Evolutionary conservation across 208 protist genomes (phyloP).

Genomic region (Leishmania turanica): DNA sequence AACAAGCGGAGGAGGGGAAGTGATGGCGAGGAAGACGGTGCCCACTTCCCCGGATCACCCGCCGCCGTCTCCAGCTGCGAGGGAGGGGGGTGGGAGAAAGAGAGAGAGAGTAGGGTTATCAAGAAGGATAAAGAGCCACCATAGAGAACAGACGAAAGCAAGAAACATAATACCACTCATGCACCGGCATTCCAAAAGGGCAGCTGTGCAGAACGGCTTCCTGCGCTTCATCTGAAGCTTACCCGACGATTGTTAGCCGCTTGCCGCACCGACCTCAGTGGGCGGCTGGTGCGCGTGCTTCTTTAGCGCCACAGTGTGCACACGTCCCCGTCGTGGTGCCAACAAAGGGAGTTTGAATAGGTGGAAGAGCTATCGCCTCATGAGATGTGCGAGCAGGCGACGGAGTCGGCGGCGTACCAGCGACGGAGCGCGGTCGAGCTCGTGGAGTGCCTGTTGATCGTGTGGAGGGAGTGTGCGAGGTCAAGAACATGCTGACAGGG

Average conservation of each 20-base stretch:
- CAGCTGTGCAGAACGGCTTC: too few relatives aligned
- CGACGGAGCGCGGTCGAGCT: background rate
- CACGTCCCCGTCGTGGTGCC: background rate
- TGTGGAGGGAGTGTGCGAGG: background rate
- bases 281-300: background rate
- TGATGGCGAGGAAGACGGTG: background rate
- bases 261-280: slow-evolving; percentile 3
- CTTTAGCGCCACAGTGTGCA: background rate
- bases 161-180: background rate
- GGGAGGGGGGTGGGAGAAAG: background rate
- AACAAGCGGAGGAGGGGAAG: background rate
- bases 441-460: background rate
- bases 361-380: background rate
- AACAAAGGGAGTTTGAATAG: background rate
- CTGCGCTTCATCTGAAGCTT: background rate
- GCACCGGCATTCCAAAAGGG: background rate
- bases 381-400: background rate
- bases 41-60: background rate
- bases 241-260: background rate
- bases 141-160: background rate
- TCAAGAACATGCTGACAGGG: background rate
- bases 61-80: background rate
- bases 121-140: background rate
- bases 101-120: background rate
- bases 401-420: background rate